A percentile compares a stretch with the other conserved stretches of the same genome.
Evolutionary conservation across 2,329 filamentous ascomycete genomes (phyloP).

Genomic region (Scytalidium lignicola): DNA sequence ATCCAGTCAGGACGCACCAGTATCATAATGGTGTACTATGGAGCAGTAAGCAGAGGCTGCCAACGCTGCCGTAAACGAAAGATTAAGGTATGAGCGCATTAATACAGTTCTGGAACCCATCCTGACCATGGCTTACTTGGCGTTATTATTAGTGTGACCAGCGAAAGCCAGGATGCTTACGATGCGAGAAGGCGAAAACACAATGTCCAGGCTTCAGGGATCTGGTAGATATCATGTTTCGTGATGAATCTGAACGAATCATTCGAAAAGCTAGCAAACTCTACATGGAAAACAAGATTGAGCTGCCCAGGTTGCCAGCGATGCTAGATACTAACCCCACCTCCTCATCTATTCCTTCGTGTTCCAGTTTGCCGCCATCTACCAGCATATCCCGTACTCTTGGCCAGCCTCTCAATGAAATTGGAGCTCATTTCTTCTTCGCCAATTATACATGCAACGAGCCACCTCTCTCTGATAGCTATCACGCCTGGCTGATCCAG

Average conservation of each 20-base stretch:
- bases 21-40: conserved; percentile 18
- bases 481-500: conserved; percentile 15
- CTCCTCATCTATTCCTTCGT: too few relatives aligned
- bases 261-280: conserved; percentile 9
- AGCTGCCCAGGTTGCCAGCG: not conserved
- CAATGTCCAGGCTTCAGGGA: conserved; percentile 24
- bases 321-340: too few relatives aligned
- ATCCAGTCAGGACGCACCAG: not conserved
- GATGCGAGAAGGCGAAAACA: conserved; percentile 18
- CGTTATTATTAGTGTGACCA: conserved; percentile 23
- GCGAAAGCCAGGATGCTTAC: conserved; percentile 19
- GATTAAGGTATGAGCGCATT: conserved; percentile 17
- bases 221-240: conserved; percentile 18
- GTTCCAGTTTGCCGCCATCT: too few relatives aligned
- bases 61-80: conserved; percentile 24
- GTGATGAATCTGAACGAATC: conserved; percentile 20
- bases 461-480: conserved; percentile 13
- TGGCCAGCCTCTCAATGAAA: conserved; percentile 9
- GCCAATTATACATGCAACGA: conserved; percentile 17
- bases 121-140: too few relatives aligned
- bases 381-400: conserved; percentile 3
- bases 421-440: conserved; percentile 21
- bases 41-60: conserved; percentile 21
- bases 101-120: too few relatives aligned
- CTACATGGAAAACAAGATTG: not conserved